These are phyloP conservation scores for Athelia psychrophila DNA, from an alignment of 1,284 basidiomycete genomes.

Conservation along the genomic window DNA sequence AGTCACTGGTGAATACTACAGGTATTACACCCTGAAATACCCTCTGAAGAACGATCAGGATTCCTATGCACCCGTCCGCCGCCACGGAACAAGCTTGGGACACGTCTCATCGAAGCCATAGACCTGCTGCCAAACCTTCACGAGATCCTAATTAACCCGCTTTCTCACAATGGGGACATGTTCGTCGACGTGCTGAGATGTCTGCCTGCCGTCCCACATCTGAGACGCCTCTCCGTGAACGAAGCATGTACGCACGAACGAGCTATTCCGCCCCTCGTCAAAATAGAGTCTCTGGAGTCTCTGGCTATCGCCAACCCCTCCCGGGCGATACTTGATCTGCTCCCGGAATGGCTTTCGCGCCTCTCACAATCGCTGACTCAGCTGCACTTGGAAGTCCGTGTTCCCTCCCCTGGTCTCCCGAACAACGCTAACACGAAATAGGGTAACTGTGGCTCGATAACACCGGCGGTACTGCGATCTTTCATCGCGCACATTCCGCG, in stretches of 20 bases:
- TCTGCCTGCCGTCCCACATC: conserved; percentile 18
- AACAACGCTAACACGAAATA: conserved; percentile 15
- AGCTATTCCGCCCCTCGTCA: conserved; percentile 28
- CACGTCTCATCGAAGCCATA: conserved; percentile 30
- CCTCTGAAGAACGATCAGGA: conserved; percentile 23
- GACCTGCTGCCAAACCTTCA: conserved; percentile 36
- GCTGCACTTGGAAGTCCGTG: conserved; percentile 38
- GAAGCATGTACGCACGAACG: conserved; percentile 34
- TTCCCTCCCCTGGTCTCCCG: conserved; percentile 1
- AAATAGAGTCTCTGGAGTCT: conserved; percentile 29
- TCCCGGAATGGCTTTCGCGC: conserved; percentile 42
- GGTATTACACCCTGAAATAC: background rate
- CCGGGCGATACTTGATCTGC: conserved; percentile 38
- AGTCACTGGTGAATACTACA: conserved; percentile 35
- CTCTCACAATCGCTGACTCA: conserved; percentile 31
- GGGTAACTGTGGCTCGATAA: conserved; percentile 57
- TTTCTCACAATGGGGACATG: conserved; percentile 31
- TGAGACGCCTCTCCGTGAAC: conserved; percentile 39
- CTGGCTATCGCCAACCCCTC: conserved; percentile 41
- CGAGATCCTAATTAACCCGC: conserved; percentile 35
- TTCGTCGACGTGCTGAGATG: conserved; percentile 30
- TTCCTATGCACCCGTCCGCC: conserved; percentile 33
- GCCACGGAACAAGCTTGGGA: conserved; percentile 29
- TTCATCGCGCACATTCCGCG: conserved; percentile 32
- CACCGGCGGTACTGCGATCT: conserved; percentile 47